Evolutionary conservation across 2,329 filamentous ascomycete species (phyloP), one percentile per base, ranked within the genome.

Genomic region (Fusarium setosum): DNA sequence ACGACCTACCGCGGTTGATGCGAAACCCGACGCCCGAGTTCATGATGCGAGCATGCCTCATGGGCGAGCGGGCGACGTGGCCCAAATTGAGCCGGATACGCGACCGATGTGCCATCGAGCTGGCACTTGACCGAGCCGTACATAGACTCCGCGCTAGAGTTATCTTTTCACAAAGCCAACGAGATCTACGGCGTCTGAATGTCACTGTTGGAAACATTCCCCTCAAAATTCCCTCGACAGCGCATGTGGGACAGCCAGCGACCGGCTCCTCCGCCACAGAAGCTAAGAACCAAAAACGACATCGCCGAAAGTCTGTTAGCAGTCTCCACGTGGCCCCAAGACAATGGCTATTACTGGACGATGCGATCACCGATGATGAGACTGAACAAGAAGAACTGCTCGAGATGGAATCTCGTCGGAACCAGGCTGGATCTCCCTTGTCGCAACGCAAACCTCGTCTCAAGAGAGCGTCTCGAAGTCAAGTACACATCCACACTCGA

Each of bases 61-160:
- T 88, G 23, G 95, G 95, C 7, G 92, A 97, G 76, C 86, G 90
- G 57, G 94, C 95, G 4, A 97, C 94, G 0, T 98, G 94, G 95
- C 94, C 94, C 1, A 94, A 94, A 74, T 81, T 98, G 10, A 91
- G 91, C 64, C 88, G 93, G 12, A 92, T 98, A 70, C 86, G 92
- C 35, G 96, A 97, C 72, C 91, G 94, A 54, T 93, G 93, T 69
- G 92, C 94, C 4, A 93, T 97, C 54, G 95, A 98, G 75, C 80
- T 97, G 44, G 93, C 94, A 5, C 80, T 98, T 2, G 92, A 96
- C 73, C 84, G 87, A 18, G 91, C 92, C 3, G 90, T 95, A 1
- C 89, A 92, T 63, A 82, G 84, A 11, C 80, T 94, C 24, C 84
- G 90, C 26, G 86, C 90, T 4, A 82, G 88, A 5, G 88, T 93